Evolutionary conservation across 495 filamentous ascomycete genomes (phyloP), one percentile per base, ranked within the genome.

Genomic region (Trichoderma gamsii): DNA sequence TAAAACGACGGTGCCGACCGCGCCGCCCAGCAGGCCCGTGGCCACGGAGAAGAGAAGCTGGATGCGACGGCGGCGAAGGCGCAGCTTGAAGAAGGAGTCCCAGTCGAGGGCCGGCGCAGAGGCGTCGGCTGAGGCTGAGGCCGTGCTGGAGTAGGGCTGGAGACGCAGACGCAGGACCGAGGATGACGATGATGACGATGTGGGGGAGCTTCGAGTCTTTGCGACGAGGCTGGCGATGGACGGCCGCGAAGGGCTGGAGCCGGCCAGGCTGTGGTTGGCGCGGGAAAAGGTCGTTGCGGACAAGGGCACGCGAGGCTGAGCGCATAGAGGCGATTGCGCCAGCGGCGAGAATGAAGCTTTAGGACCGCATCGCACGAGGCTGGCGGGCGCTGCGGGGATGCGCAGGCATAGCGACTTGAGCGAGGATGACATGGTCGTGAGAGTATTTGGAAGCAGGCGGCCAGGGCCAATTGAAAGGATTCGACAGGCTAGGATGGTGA

Each of bases 81-180:
- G 94, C 64, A 98, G 89, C 71, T 83, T 84, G 84, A 99, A 93
- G 86, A 96, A 99, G 49, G 86, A 86, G 81, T 97, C 90, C 95
- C 95, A 99, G 78, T 92, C 87, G 23, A 97, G 87, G 35, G 56
- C 23, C 70, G 68, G 13, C 13, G 65, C 2, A 2, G 72, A 68
- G 7, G 70, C 72, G n/a, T 65, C 70, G 6, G 67, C 70, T 0
- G 70, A 70, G 6, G 67, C 70, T 0, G 70, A 70, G 11, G 69
- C 72, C 32, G 63, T 59, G 35, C 51, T 56, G n/a, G 77, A 73
- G 66, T 73, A 72, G 41, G 71, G 69, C 35, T 74, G 71, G 68
- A 71, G 35, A 38, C 35, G 35, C 35, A 38, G 5, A 7, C 35
- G 35, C 0, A 38, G 69, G 65, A 35, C 25, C 43, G 66, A 52